Evolutionary conservation across 495 filamentous ascomycete species (phyloP).

Genomic region (Aspergillus asperescens): DNA sequence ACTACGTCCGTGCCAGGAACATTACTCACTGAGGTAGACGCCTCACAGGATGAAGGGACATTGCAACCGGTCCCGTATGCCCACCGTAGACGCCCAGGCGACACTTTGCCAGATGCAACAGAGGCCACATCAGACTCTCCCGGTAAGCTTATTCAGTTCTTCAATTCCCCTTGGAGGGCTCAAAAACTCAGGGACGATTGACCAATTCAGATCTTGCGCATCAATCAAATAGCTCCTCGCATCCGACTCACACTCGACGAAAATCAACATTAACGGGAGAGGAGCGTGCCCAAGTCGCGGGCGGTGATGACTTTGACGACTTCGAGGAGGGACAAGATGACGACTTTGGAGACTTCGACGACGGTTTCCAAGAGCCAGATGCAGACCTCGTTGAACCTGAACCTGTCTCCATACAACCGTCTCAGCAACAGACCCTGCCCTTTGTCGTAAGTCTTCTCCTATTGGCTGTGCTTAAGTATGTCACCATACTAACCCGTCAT

Average conservation of each 20-base stretch:
- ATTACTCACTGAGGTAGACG: conserved; percentile 39
- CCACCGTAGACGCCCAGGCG: conserved; percentile 39
- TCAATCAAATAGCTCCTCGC: conserved; percentile 33
- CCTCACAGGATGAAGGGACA: conserved; percentile 34
- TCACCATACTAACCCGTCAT: neutral
- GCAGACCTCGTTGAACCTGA: conserved; percentile 39
- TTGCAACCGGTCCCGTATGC: conserved; percentile 33
- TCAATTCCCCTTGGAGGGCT: conserved; percentile 18
- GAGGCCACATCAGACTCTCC: conserved; percentile 41
- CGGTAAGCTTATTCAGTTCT: conserved; percentile 39
- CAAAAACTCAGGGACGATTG: conserved; percentile 48
- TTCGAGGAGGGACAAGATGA: conserved; percentile 76
- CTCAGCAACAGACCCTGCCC: conserved; percentile 38
- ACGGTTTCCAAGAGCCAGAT: conserved; percentile 67
- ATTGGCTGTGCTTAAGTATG: neutral
- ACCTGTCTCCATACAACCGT: conserved; percentile 18
- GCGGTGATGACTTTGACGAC: conserved; percentile 85
- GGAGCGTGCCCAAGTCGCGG: conserved; percentile 31
- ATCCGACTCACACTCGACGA: conserved; percentile 15
- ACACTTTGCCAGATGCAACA: conserved; percentile 46
- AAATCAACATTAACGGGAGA: conserved; percentile 28
- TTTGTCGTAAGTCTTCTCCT: conserved; percentile 40
- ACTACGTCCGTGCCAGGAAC: conserved; percentile 41
- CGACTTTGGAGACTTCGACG: conserved; percentile 91
- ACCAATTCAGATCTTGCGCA: conserved; percentile 54